Evolutionary conservation across 2,329 filamentous ascomycete genomes (phyloP), one percentile per base, ranked within the genome.

Genomic region (Dendryphion nanum): DNA sequence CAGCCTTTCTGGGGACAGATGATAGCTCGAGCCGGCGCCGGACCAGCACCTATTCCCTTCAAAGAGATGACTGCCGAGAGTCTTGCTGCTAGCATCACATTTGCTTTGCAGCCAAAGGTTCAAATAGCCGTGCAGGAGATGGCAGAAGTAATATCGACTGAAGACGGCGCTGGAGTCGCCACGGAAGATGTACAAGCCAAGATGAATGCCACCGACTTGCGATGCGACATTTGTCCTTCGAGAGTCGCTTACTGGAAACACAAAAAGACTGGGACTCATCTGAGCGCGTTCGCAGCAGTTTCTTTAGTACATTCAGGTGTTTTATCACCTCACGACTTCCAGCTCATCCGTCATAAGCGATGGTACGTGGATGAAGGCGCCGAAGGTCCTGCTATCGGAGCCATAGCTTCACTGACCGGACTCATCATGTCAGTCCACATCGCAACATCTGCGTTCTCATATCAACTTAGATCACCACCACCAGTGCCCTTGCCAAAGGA

Each of bases 1-100:
- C 76, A 79, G 53, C 71, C 71, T 1, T 78, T 79, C 51, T 79
- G 75, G 75, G 76, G 74, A 12, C 51, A 64, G 6, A 76, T 77
- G 70, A 63, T 79, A 2, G 69, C 71, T 3, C 51, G 57, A 33
- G 67, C 73, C 5, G 72, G 73, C 3, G 76, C 75, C 13, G 76
- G 76, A 0, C 71, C 75, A 2, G 44, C 53, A 4, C 75, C 75
- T 0, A 73, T 78, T 12, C 70, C 71, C 1, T 61, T 74, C 47
- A 68, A 68, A 35, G 46, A 61, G 15, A 58, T 78, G 3, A 71
- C 61, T 2, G 55, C 61, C 4, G 54, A 70, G 7, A 71, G 65
- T 6, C 52, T 78, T 2, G 67, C 71, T 1, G 60, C 66, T 2
- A 72, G 71, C 1, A 77, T 78, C 33, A 48, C 49, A 4, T 69